phyloP scores from a whole-genome alignment of 129 eudicot species.

The Centrapalus pauciflorus region DNA sequence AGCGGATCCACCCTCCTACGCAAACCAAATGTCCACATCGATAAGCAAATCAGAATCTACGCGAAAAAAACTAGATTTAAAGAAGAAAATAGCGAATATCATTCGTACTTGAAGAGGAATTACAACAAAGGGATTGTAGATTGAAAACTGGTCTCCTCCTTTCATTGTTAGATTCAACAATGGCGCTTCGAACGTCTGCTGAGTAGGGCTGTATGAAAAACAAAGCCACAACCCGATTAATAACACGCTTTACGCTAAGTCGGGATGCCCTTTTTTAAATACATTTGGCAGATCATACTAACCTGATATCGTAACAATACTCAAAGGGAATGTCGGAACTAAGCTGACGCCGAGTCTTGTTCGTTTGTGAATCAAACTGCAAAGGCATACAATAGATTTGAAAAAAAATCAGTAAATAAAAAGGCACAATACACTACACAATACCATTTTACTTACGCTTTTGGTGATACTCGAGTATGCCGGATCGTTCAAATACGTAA shows the following conservation, averaged over 20 bases:
- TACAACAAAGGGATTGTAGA: constrained; percentile 37
- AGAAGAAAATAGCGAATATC: background rate
- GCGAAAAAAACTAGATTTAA: background rate
- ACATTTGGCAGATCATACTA: too few relatives aligned
- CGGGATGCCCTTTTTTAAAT: background rate
- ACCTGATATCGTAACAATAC: constrained; percentile 75
- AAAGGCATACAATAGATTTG: background rate
- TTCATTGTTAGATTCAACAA: constrained; percentile 62
- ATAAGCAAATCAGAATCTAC: background rate
- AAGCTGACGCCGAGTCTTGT: constrained; percentile 49
- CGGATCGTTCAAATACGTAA: constrained; percentile 78
- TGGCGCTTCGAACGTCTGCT: constrained; percentile 29
- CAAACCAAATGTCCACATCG: background rate
- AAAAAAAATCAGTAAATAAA: background rate
- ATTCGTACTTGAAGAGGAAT: constrained; percentile 38
- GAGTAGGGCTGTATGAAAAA: constrained; percentile 49
- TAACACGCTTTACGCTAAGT: background rate
- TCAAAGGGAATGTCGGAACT: constrained; percentile 46
- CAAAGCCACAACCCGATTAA: constrained; percentile 13
- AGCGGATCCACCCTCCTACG: constrained; percentile 43
- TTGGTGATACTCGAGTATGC: constrained; percentile 53
- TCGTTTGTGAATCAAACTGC: constrained; percentile 71
- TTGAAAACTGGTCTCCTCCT: constrained; percentile 52
- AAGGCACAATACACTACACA: background rate
- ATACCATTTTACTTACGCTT: constrained; percentile 46